A percentile compares a stretch with the other conserved stretches of the same genome.
Evolutionary conservation across 768 basidiomycete genomes (phyloP).

Genomic region (Rhodotorula toruloides): DNA sequence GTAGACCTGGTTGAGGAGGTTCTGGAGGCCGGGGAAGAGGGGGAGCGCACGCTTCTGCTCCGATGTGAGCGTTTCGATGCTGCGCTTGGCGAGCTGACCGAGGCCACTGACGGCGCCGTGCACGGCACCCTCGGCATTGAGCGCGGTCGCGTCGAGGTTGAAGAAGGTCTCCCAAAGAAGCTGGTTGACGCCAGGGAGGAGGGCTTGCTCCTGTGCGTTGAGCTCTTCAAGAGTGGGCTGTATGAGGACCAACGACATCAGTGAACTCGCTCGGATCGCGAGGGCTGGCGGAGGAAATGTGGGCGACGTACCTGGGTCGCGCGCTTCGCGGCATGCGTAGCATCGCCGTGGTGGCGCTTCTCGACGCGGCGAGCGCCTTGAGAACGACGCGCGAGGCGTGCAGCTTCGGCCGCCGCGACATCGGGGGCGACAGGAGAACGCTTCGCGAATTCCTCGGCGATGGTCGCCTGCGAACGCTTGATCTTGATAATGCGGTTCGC

Average conservation of each 20-base stretch:
- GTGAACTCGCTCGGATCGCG: too few relatives aligned
- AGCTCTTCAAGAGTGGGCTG: too few relatives aligned
- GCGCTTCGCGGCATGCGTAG: neutral
- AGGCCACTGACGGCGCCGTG: neutral
- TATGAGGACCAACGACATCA: too few relatives aligned
- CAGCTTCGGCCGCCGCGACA: too few relatives aligned
- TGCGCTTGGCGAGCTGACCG: neutral
- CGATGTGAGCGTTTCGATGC: neutral
- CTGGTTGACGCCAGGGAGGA: neutral
- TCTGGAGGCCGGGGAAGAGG: neutral
- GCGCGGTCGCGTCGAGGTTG: neutral
- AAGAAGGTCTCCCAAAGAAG: neutral
- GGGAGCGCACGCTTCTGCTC: neutral
- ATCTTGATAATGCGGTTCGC: conserved; percentile 7
- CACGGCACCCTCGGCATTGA: conserved; percentile 1
- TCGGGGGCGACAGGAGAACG: neutral
- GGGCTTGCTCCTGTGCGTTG: neutral
- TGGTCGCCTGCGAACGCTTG: conserved; percentile 1
- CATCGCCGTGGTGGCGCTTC: conserved; percentile 12
- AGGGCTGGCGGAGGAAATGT: neutral
- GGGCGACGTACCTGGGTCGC: neutral
- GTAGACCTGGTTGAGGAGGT: neutral
- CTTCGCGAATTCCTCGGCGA: neutral
- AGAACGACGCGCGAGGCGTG: neutral
- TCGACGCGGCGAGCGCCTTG: neutral